Evolutionary conservation across 2,329 filamentous ascomycete species (phyloP).

Genomic region (Celoporthe dispersa): DNA sequence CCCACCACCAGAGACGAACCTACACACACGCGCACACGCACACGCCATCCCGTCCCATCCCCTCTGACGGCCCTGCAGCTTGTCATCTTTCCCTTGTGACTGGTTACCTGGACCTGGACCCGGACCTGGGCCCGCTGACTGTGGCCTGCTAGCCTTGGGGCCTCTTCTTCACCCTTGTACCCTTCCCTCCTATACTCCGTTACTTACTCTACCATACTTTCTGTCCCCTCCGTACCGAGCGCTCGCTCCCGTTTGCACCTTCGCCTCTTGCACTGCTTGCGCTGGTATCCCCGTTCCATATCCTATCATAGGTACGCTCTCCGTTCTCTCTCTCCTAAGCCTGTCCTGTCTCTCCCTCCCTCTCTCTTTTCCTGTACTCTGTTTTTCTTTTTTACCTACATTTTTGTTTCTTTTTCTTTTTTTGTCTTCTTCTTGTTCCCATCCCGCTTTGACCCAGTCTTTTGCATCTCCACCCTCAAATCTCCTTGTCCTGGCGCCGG

Average conservation of each 20-base stretch:
- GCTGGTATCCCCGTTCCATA: not conserved
- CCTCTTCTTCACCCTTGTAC: not conserved
- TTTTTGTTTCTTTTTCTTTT: not conserved
- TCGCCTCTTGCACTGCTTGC: not conserved
- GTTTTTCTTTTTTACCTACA: not conserved
- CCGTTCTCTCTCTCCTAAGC: not conserved
- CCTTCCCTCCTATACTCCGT: slow-evolving; percentile 1
- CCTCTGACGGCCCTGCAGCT: slow-evolving; percentile 2
- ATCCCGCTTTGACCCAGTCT: slow-evolving; percentile 11
- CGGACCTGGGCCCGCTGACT: not conserved
- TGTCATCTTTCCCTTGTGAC: slow-evolving; percentile 5
- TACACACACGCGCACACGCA: not conserved
- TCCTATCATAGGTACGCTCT: not conserved
- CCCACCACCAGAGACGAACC: not conserved
- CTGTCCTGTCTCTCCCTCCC: not conserved
- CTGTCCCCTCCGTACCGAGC: not conserved
- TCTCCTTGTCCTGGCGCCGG: slow-evolving; percentile 7
- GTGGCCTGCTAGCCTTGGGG: slow-evolving; percentile 1
- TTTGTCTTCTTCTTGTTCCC: not conserved
- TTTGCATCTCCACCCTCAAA: slow-evolving; percentile 16
- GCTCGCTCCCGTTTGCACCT: not conserved
- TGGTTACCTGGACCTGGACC: not conserved
- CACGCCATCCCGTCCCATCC: not conserved
- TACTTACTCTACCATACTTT: slow-evolving; percentile 2
- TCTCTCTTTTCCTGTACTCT: not conserved